These are phyloP conservation scores for Apophysomyces elegans DNA, from an alignment of 371 early-diverging fungal genomes.

Conservation along the genomic window DNA sequence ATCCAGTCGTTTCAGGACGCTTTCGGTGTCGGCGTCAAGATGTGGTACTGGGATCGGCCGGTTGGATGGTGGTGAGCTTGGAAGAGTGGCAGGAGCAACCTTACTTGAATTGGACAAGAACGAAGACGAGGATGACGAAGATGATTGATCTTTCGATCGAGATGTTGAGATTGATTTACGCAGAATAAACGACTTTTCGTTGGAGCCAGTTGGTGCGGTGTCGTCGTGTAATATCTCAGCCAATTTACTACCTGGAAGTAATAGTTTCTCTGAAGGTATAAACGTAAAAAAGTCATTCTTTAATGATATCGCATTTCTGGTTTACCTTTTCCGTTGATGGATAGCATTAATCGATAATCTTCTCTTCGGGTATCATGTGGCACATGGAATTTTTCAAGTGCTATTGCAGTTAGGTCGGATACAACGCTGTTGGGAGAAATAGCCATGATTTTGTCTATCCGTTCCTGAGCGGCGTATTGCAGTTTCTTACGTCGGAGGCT, in stretches of 20 bases:
- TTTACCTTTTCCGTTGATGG: constrained; percentile 22
- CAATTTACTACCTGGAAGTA: constrained; percentile 19
- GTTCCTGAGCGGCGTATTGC: constrained; percentile 19
- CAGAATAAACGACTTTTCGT: constrained; percentile 44
- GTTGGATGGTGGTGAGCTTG: constrained; percentile 3
- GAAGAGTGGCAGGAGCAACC: constrained; percentile 21
- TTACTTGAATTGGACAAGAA: constrained; percentile 19
- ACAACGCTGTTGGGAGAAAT: constrained; percentile 33
- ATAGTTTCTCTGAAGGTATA: constrained; percentile 18
- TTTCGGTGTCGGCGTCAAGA: constrained; percentile 16
- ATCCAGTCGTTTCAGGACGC: constrained; percentile 20
- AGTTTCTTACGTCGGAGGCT: constrained; percentile 26
- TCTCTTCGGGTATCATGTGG: constrained; percentile 15
- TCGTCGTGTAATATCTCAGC: constrained; percentile 30
- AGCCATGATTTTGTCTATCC: constrained; percentile 52
- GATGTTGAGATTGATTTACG: constrained; percentile 15
- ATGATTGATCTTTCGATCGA: constrained; percentile 3
- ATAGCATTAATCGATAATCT: constrained; percentile 21
- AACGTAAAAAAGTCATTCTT: background rate
- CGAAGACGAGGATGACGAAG: constrained; percentile 12
- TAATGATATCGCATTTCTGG: background rate
- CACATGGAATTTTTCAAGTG: constrained; percentile 55
- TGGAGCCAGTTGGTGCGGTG: constrained; percentile 25
- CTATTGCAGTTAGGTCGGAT: constrained; percentile 36
- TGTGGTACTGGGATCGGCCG: constrained; percentile 14